Percentiles rank a stretch among this genome's conserved stretches.
Conservation (phyloP, 2,329 filamentous ascomycete species). For the Fusarium bulbicola region DNA sequence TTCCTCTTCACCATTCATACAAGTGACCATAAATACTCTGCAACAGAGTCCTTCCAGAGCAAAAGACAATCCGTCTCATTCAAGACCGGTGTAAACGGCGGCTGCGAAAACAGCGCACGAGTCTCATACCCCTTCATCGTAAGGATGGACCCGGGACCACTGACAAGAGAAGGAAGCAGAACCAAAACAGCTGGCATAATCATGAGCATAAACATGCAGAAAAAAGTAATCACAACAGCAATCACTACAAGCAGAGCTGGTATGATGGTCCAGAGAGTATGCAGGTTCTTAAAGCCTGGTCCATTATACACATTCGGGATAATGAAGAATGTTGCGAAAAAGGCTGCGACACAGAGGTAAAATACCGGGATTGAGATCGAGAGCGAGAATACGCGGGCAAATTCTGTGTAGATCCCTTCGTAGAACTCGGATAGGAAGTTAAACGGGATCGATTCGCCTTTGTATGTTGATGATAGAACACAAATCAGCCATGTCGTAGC, state of each 20-base stretch:
- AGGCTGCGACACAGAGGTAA: not conserved
- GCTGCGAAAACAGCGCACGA: not conserved
- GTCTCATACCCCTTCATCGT: not conserved
- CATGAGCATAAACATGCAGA: not conserved
- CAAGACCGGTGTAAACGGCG: not conserved
- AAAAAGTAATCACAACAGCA: accelerated
- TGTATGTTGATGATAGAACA: not conserved
- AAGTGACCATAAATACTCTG: slow-evolving; percentile 21
- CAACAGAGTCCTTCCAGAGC: slow-evolving; percentile 16
- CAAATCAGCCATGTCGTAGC: not conserved
- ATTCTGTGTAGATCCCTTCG: not conserved
- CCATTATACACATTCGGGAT: accelerated
- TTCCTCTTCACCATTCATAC: not conserved
- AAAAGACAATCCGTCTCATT: not conserved
- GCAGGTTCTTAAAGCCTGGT: not conserved
- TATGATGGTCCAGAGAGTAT: not conserved
- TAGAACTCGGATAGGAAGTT: not conserved
- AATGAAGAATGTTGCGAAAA: not conserved
- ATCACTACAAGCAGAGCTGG: not conserved
- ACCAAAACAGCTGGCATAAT: not conserved
- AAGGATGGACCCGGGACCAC: not conserved
- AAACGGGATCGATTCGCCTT: not conserved
- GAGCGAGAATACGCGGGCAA: not conserved
- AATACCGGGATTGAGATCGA: not conserved
- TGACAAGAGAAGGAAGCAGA: not conserved